Evolutionary conservation across 805 yeast genomes (phyloP), one percentile per base, ranked within the genome.

Genomic region (Zygosaccharomyces bailii): DNA sequence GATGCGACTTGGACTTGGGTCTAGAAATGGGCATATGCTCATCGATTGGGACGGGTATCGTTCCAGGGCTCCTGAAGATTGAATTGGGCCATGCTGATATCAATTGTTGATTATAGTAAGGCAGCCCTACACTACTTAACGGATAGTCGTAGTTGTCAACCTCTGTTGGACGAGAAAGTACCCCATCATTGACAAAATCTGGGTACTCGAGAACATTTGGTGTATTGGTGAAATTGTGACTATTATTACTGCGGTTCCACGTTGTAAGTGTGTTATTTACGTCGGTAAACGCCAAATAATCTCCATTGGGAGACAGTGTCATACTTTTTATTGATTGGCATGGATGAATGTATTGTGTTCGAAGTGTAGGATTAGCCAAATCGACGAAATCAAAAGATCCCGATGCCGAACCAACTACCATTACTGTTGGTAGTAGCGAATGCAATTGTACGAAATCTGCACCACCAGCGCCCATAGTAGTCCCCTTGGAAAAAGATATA

Each of bases 301-400:
- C 95, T 19, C 99, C 99, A 30, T 86, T 68, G 2, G 70, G 63
- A 0, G 74, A 68, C 3, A 71, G 48, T 34, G 56, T 62, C 44
- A 70, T 56, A 4, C 58, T 56, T 16, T 54, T 52, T 2, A 70
- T 55, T 5, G 59, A 53, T 13, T 63, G 65, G 16, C 70, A 63
- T 4, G 68, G 64, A 48, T 64, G 68, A n/a, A 61, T 56, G 39
- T 57, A 63, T 34, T 61, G 67, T 0, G 61, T 60, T 43, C 67
- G 52, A 32, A 63, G 34, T 8, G 83, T 70, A n/a, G 91, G 95
- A 61, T 87, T 86, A 48, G 78, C 80, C 55, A 86, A 75, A 63
- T 93, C 97, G 19, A 88, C 76, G 52, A 89, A 83, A 57, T 89
- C 96, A 46, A 93, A 69, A 48, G 88, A 91, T 13, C 98, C 98